These are phyloP conservation scores for Mycena leptocephala DNA, from an alignment of 768 basidiomycete genomes.

Conservation along the genomic window DNA sequence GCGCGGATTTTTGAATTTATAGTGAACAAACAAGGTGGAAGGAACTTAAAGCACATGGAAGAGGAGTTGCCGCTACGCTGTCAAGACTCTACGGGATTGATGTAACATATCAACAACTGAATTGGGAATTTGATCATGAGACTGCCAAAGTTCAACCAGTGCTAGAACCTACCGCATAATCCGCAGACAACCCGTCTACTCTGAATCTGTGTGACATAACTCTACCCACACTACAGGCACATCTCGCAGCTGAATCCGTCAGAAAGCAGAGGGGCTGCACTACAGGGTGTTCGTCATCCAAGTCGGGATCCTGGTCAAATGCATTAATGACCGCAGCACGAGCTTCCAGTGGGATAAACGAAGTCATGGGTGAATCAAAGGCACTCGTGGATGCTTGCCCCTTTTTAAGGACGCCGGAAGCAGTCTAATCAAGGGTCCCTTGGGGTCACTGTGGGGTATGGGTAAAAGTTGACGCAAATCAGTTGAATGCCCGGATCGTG, in stretches of 20 bases:
- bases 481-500: too few relatives aligned
- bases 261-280: slow-evolving; percentile 56
- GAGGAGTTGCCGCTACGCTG: slow-evolving; percentile 76
- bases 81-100: slow-evolving; percentile 80
- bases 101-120: slow-evolving; percentile 78
- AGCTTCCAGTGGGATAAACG: slow-evolving; percentile 52
- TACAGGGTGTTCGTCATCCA: slow-evolving; percentile 67
- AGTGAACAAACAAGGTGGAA: background rate
- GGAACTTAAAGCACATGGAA: slow-evolving; percentile 72
- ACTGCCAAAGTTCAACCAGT: background rate
- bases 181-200: slow-evolving; percentile 79
- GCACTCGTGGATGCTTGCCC: too few relatives aligned
- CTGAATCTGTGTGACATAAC: slow-evolving; percentile 71
- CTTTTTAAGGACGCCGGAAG: too few relatives aligned
- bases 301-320: slow-evolving; percentile 45
- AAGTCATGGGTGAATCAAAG: background rate
- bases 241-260: slow-evolving; percentile 69
- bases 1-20: slow-evolving; percentile 38
- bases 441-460: too few relatives aligned
- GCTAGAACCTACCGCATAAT: slow-evolving; percentile 68
- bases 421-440: too few relatives aligned
- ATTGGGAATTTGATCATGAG: background rate
- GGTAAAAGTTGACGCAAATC: too few relatives aligned
- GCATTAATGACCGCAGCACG: slow-evolving; percentile 56
- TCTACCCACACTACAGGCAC: slow-evolving; percentile 70